Evolutionary conservation across 495 filamentous ascomycete genomes (phyloP), one percentile per base, ranked within the genome.

Genomic region (Immersiella caudata): DNA sequence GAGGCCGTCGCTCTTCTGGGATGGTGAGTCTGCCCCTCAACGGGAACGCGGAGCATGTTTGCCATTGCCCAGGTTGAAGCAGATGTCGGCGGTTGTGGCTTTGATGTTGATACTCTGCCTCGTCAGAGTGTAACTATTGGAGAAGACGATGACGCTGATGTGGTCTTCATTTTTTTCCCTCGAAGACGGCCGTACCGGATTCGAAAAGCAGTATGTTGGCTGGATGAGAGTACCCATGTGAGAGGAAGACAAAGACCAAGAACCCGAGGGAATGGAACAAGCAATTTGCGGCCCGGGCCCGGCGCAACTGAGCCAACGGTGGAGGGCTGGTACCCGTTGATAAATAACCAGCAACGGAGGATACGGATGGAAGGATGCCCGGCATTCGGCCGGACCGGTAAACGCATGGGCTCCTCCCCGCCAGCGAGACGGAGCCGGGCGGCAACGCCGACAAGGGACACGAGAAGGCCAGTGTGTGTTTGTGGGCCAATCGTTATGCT

Each of bases 401-500:
- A 14, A 46, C 4, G 40, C 40, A 46, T 46, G 40, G 40, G 40
- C 40, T 46, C 8, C 40, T 46, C 11, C 40, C 40, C 40, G 40
- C 5, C 40, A 14, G 40, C 9, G 16, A 18, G 40, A 46, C 40
- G 40, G 40, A 46, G 40, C 40, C 40, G 40, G 40, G 16, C 40
- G 40, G 24, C 52, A n/a, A 2, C 52, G 52, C 52, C 25, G 40
- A 46, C 40, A 2, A 18, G 40, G 40, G 14, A 55, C 20, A 55
- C 20, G n/a, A 26, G 7, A 22, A 22, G 52, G 21, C 52, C 52
- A n/a, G 52, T 6, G 14, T n/a, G 52, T 25, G n/a, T 59, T 21
- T 25, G 16, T 60, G 35, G 3, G 50, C 67, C 62, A 68, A 64
- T 66, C 63, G 54, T 50, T 27, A 27, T 26, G 46, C 26, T 18